Evolutionary conservation across 768 basidiomycete species (phyloP).

Genomic region (Paxillus involutus): DNA sequence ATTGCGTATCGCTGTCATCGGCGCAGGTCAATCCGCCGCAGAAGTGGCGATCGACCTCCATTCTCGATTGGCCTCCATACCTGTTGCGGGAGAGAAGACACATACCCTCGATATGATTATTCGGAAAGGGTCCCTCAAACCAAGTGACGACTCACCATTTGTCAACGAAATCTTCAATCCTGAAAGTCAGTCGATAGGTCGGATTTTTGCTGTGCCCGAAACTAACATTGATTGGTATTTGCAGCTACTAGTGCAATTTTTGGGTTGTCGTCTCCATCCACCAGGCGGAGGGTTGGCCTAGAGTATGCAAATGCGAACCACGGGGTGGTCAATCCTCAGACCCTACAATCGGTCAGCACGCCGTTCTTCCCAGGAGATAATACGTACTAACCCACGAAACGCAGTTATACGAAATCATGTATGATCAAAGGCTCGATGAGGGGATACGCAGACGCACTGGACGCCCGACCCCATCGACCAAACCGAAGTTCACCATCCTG

Average conservation of each 20-base stretch:
- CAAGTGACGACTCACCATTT: slow-evolving; percentile 53
- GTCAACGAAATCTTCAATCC: slow-evolving; percentile 58
- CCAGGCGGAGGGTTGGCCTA: slow-evolving; percentile 34
- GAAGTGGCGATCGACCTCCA: slow-evolving; percentile 48
- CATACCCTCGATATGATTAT: slow-evolving; percentile 52
- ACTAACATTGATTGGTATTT: neutral
- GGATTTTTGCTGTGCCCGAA: neutral
- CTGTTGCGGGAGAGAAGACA: slow-evolving; percentile 16
- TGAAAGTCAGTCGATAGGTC: slow-evolving; percentile 30
- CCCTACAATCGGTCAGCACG: slow-evolving; percentile 40
- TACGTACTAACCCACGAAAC: neutral
- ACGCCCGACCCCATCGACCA: slow-evolving; percentile 4
- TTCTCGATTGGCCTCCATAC: slow-evolving; percentile 35
- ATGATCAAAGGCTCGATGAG: slow-evolving; percentile 48
- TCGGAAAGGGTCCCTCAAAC: slow-evolving; percentile 48
- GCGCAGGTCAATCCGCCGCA: slow-evolving; percentile 49
- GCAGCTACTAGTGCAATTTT: slow-evolving; percentile 44
- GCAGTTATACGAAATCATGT: slow-evolving; percentile 50
- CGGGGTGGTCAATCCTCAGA: slow-evolving; percentile 50
- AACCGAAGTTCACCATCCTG: slow-evolving; percentile 36
- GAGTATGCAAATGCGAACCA: slow-evolving; percentile 55
- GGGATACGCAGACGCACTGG: slow-evolving; percentile 37
- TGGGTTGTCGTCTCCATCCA: slow-evolving; percentile 34
- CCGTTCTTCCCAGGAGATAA: neutral
- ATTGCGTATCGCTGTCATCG: slow-evolving; percentile 44